Conservation (phyloP, 164 flowering plant species). For the Macadamia tetraphylla region DNA sequence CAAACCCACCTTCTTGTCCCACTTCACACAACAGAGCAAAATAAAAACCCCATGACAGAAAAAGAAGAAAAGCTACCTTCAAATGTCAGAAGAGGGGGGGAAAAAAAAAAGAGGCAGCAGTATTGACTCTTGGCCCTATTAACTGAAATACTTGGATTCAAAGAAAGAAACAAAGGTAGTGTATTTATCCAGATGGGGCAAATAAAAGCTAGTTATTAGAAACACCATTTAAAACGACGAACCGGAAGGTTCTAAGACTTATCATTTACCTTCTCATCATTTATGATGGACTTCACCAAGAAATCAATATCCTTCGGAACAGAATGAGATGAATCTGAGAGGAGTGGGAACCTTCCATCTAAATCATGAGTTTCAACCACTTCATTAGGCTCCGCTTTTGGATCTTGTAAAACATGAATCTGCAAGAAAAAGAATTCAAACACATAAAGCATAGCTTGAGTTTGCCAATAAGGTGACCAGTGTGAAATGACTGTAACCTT, state of each 20-base stretch:
- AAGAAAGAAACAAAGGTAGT: no score
- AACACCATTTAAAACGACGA: no score
- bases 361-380: conserved; percentile 10
- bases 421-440: conserved; percentile 11
- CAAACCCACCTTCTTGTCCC: no score
- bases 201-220: no score
- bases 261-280: conserved; percentile 24
- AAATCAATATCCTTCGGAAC: conserved; percentile 5
- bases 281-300: conserved; percentile 11
- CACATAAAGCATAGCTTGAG: background rate
- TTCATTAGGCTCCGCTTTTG: conserved; percentile 16
- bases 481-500: conserved; percentile 29
- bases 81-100: no score
- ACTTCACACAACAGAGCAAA: no score
- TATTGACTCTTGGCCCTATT: no score
- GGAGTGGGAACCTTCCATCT: conserved; percentile 10
- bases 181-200: no score
- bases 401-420: conserved; percentile 27
- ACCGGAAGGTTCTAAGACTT: background rate
- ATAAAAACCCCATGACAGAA: no score
- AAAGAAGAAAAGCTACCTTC: no score
- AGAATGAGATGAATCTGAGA: conserved; percentile 8
- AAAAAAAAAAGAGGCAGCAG: background rate
- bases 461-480: conserved; percentile 1
- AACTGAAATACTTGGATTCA: no score